A percentile compares a stretch with the other conserved stretches of the same genome.
Conservation (phyloP, 208 protist species). For the Wallacemonas sp. region DNA sequence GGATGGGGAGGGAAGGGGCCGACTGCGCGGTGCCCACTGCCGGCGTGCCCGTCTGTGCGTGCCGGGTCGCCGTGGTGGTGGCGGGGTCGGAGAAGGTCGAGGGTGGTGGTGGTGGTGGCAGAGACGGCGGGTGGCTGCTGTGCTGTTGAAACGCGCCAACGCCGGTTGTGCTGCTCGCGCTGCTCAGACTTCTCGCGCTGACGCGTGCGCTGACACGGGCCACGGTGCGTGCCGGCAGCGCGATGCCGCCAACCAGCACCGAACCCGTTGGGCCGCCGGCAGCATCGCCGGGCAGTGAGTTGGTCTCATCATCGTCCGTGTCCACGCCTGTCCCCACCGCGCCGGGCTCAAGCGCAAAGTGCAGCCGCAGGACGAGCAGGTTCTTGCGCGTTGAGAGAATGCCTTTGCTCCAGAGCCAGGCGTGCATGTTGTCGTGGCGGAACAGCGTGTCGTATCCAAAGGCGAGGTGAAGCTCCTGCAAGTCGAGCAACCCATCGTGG, state of each 20-base stretch:
- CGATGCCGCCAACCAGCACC: conserved; percentile 11
- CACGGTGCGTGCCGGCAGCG: conserved; percentile 9
- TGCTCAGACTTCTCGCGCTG: conserved; percentile 11
- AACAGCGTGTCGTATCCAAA: conserved; percentile 32
- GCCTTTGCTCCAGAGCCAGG: conserved; percentile 49
- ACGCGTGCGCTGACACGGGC: conserved; percentile 9
- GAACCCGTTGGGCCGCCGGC: not conserved
- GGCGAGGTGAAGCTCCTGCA: conserved; percentile 46
- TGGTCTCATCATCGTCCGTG: conserved; percentile 16
- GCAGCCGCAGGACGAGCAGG: conserved; percentile 24
- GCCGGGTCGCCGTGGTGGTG: too few species aligned
- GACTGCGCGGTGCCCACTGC: conserved; percentile 1
- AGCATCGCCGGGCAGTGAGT: not conserved
- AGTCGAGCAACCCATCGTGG: conserved; percentile 25
- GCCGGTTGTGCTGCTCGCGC: not conserved
- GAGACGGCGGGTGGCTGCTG: not conserved
- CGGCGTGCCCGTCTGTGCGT: too few species aligned
- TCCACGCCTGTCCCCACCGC: conserved; percentile 4
- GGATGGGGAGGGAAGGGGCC: not conserved
- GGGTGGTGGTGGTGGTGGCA: not conserved
- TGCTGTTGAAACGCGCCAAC: not conserved
- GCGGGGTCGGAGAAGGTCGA: not conserved
- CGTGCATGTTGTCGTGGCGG: conserved; percentile 12
- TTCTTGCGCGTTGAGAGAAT: conserved; percentile 25
- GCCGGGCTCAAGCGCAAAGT: conserved; percentile 22